Percentiles rank a stretch among this genome's conserved stretches.
phyloP scores from a whole-genome alignment of 1,284 basidiomycete genomes.

The Neolentinus lepideus region DNA sequence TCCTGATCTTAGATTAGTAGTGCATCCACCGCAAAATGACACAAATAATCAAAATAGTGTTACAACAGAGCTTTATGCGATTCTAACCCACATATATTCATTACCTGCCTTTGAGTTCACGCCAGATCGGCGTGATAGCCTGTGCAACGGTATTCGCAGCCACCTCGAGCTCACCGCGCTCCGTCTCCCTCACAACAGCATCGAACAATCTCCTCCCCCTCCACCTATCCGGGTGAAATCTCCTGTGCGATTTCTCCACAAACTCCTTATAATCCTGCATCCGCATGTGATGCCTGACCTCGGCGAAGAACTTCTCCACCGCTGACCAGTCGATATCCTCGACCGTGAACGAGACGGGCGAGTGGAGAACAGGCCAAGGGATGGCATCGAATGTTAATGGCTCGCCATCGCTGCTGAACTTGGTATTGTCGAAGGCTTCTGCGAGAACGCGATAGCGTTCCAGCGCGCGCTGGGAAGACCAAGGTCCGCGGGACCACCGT shows the following conservation, averaged over 20 bases:
- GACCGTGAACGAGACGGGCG: conserved; percentile 40
- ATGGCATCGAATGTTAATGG: conserved; percentile 46
- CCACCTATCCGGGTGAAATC: conserved; percentile 68
- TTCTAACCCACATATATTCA: neutral
- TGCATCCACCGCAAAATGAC: neutral
- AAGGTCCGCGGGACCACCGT: conserved; percentile 47
- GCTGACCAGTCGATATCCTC: conserved; percentile 63
- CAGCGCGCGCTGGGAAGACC: conserved; percentile 54
- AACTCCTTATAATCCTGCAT: conserved; percentile 52
- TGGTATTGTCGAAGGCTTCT: conserved; percentile 55
- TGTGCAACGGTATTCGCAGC: conserved; percentile 56
- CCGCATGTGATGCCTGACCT: conserved; percentile 41
- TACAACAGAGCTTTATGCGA: no score
- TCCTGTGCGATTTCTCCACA: conserved; percentile 59
- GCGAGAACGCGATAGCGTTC: conserved; percentile 53
- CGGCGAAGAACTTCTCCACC: conserved; percentile 63
- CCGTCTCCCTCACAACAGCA: conserved; percentile 43
- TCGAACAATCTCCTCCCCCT: conserved; percentile 43
- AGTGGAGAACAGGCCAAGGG: conserved; percentile 64
- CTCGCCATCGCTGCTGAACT: conserved; percentile 42
- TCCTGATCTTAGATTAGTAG: no score
- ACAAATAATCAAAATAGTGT: neutral
- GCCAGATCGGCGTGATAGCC: conserved; percentile 54
- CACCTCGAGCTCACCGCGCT: conserved; percentile 48
- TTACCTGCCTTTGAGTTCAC: conserved; percentile 27